A percentile compares a stretch with the other conserved stretches of the same genome.
Evolutionary conservation across 2,329 filamentous ascomycete genomes (phyloP).

Genomic region (Fusarium humuli): DNA sequence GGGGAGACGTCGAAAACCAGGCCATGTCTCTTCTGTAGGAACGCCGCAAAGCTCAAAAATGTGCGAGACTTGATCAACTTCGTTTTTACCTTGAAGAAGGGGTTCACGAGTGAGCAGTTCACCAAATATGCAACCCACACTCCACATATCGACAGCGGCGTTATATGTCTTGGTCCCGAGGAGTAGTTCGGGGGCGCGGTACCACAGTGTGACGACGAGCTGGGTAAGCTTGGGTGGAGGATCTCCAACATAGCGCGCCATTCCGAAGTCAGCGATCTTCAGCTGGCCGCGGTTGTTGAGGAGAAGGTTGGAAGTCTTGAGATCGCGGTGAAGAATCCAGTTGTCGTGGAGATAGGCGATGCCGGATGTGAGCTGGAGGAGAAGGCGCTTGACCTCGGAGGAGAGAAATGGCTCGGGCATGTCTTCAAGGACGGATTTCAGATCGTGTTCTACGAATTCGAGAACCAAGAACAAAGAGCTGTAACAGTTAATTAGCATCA

Average conservation of each 20-base stretch:
- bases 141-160: constrained; percentile 91
- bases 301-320: constrained; percentile 93
- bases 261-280: constrained; percentile 97
- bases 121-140: constrained; percentile 93
- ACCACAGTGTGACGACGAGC: constrained; percentile 97
- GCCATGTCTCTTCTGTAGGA: constrained; percentile 86
- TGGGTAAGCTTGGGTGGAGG: constrained; percentile 85
- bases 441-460: constrained; percentile 97
- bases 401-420: constrained; percentile 95
- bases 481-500: constrained; percentile 36
- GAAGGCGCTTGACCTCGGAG: constrained; percentile 90
- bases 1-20: constrained; percentile 84
- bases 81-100: constrained; percentile 87
- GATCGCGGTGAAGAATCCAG: constrained; percentile 93
- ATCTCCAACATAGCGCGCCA: constrained; percentile 89
- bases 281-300: constrained; percentile 95
- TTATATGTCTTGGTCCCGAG: constrained; percentile 83
- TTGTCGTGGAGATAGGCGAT: constrained; percentile 87
- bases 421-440: constrained; percentile 91
- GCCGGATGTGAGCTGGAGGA: constrained; percentile 84
- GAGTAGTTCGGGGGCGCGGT: constrained; percentile 89
- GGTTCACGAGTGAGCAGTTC: constrained; percentile 88
- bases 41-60: constrained; percentile 93
- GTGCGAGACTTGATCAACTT: constrained; percentile 87
- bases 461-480: constrained; percentile 90